Base-by-base conservation (phyloP, 1,139 yeast genomes). In the Hyphopichia pseudoburtonii region DNA sequence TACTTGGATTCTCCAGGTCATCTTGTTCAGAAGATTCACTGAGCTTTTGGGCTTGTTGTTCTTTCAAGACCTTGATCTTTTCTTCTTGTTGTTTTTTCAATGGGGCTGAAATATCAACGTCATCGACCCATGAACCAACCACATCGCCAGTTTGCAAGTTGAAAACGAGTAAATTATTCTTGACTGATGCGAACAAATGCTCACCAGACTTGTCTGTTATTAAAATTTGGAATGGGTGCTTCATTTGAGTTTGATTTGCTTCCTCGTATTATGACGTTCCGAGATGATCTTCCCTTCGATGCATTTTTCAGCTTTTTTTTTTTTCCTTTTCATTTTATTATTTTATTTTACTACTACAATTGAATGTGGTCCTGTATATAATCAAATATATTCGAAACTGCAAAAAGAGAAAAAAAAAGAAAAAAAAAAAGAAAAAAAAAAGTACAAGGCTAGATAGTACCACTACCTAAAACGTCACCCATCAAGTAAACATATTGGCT, bases 211-310 rank as follows among this genome's bases (percentile, higher is more conserved):
- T 51, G 48, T 66, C 73, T 15, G 75, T 51, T 7, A 71, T 53
- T 3, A 80, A 56, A 32, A 76, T 67, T 52, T 83, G 90, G 54
- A 78, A 77, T 23, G 92, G 92, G 51, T 84, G 90, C 52, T 80
- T 80, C 80, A 82, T 72, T 18, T 16, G 17, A 14, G 25, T 17
- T 26, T n/a, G n/a, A n/a, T n/a, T n/a, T n/a, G n/a, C n/a, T n/a
- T n/a, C n/a, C n/a, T 7, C 10, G 23, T 21, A 21, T 7, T 21
- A 7, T 7, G 23, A 21, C n/a, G n/a, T n/a, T n/a, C n/a, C n/a
- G n/a, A n/a, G n/a, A n/a, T n/a, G 23, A 21, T 21, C 23, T 21
- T 21, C 9, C 7, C 10, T 21, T 21, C 23, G 23, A 21, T 7
- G 23, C 10, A 21, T 21, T 10, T 10, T 21, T 21, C 23, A 21